These are phyloP conservation scores for Pleurozium schreberi DNA, from an alignment of 225 moss, liverwort and hornwort species.

Conservation along the genomic window DNA sequence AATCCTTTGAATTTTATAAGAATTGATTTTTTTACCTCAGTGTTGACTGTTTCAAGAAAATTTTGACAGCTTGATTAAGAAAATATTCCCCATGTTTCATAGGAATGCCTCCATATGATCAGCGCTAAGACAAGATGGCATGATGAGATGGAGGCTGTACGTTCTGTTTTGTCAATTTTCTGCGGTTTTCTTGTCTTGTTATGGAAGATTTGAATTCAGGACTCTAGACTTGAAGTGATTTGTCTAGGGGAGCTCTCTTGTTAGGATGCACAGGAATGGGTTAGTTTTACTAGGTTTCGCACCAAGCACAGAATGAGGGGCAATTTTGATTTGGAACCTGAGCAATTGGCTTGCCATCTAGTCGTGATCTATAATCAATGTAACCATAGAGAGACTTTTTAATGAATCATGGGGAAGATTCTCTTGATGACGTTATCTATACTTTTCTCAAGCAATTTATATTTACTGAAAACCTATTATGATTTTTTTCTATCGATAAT, in stretches of 20 bases:
- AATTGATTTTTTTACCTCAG: not conserved
- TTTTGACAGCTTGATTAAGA: not conserved
- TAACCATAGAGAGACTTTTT: not conserved
- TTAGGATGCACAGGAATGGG: not conserved
- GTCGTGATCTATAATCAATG: not conserved
- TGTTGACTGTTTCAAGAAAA: not conserved
- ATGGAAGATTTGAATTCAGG: not conserved
- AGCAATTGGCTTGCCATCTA: too few species aligned
- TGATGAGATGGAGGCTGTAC: not conserved
- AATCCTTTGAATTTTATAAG: not conserved
- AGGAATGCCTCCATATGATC: not conserved
- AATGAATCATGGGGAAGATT: not conserved
- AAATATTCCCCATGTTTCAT: not conserved
- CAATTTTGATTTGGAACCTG: not conserved
- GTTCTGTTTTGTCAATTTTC: not conserved
- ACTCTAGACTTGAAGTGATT: not conserved
- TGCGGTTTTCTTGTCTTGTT: not conserved
- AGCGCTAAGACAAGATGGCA: not conserved
- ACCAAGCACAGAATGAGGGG: not conserved
- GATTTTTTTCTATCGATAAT: not conserved
- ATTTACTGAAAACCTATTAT: not conserved
- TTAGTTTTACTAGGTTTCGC: not conserved
- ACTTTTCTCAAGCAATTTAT: not conserved
- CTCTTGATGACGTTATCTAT: not conserved
- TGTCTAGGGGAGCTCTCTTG: not conserved